phyloP scores from a whole-genome alignment of 805 yeast genomes.

The Lachancea nothofagi region DNA sequence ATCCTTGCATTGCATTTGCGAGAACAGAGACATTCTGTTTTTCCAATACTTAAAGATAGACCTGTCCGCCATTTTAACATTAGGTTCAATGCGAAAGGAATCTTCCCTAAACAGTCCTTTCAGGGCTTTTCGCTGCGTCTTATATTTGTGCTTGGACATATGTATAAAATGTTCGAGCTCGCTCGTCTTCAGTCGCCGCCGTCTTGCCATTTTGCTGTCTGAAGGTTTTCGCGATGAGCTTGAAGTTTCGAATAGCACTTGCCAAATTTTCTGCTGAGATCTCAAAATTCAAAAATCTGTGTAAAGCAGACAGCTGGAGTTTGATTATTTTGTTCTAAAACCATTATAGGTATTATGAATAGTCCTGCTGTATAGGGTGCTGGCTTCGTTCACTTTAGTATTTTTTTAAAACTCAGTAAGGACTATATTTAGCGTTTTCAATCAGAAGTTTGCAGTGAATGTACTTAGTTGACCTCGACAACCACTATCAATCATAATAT shows the following conservation, averaged over 20 bases:
- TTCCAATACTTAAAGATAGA: conserved; percentile 50
- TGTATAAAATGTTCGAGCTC: conserved; percentile 17
- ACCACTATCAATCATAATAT: too few relatives aligned
- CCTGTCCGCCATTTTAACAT: conserved; percentile 14
- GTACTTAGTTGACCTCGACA: too few relatives aligned
- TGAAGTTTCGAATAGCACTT: neutral
- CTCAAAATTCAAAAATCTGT: neutral
- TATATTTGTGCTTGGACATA: conserved; percentile 17
- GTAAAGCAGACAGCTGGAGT: too few relatives aligned
- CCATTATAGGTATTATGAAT: too few relatives aligned
- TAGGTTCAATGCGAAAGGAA: conserved; percentile 17
- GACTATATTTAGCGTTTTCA: too few relatives aligned
- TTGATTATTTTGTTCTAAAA: too few relatives aligned
- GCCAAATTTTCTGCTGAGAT: neutral
- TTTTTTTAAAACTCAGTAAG: too few relatives aligned
- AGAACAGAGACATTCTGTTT: conserved; percentile 55
- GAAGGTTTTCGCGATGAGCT: conserved; percentile 4
- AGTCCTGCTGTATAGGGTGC: too few relatives aligned
- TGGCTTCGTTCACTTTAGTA: too few relatives aligned
- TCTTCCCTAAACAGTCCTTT: conserved; percentile 12
- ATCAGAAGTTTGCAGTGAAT: too few relatives aligned
- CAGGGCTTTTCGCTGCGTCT: conserved; percentile 19
- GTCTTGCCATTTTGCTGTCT: conserved; percentile 1
- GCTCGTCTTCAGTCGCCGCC: neutral
- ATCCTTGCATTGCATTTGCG: conserved; percentile 56